Conservation (phyloP, 164 flowering plant species). For the Hamamelis virginiana region DNA sequence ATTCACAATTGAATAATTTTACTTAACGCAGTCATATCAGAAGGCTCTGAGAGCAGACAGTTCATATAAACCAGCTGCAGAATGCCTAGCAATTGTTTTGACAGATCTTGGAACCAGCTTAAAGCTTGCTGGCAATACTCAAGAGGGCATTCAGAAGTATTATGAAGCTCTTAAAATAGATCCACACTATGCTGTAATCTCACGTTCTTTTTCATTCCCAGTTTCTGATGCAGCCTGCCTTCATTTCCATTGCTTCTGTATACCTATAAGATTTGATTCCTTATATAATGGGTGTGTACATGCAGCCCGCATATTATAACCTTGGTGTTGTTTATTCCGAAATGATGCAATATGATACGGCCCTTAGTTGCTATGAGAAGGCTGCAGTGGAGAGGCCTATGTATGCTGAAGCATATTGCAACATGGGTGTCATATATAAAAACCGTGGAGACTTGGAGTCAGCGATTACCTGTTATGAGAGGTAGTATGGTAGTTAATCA, state of each 20-base stretch:
- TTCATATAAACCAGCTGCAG: conserved; percentile 89
- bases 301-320: conserved; percentile 99
- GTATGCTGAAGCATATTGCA: conserved; percentile 99
- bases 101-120: conserved; percentile 98
- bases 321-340: conserved; percentile 99
- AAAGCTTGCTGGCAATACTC: conserved; percentile 96
- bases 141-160: conserved; percentile 94
- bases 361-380: conserved; percentile 92
- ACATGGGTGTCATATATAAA: conserved; percentile 98
- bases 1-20: conserved; percentile 9
- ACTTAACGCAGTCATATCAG: conserved; percentile 72
- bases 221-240: background rate
- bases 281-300: conserved; percentile 12
- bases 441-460: conserved; percentile 93
- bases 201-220: conserved; percentile 12
- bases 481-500: conserved; percentile 39
- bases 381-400: conserved; percentile 94
- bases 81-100: conserved; percentile 90
- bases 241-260: conserved; percentile 3
- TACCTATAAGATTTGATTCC: background rate
- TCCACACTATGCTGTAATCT: conserved; percentile 90
- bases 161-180: conserved; percentile 91
- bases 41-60: conserved; percentile 85
- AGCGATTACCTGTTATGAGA: conserved; percentile 96
- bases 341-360: conserved; percentile 92